A percentile compares a stretch with the other conserved stretches of the same genome.
phyloP scores from a whole-genome alignment of 2,329 filamentous ascomycete genomes.

The Talaromyces amestolkiae region DNA sequence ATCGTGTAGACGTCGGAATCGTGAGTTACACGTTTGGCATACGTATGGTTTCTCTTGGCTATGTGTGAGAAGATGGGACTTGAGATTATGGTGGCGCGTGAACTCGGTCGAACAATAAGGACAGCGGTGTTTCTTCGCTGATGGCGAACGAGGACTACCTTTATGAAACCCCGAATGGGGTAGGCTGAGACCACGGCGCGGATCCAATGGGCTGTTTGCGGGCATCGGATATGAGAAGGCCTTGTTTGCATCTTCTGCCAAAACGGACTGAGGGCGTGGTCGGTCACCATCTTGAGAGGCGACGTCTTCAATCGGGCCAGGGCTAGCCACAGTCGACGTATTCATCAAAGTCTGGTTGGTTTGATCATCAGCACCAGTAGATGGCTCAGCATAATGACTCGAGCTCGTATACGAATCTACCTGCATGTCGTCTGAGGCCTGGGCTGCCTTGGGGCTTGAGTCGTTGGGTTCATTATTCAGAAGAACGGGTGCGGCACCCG shows the following conservation, averaged over 20 bases:
- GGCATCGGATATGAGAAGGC: conserved; percentile 65
- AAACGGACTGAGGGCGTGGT: conserved; percentile 35
- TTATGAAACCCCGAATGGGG: conserved; percentile 56
- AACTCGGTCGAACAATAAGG: conserved; percentile 96
- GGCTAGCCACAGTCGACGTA: conserved; percentile 49
- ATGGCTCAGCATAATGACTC: conserved; percentile 47
- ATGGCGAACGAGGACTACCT: conserved; percentile 65
- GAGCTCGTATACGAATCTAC: conserved; percentile 53
- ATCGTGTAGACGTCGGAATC: conserved; percentile 90
- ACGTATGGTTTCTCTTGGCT: conserved; percentile 98
- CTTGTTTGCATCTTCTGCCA: conserved; percentile 45
- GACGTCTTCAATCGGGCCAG: conserved; percentile 47
- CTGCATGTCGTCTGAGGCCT: conserved; percentile 47
- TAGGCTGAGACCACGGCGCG: conserved; percentile 59
- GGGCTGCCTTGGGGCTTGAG: conserved; percentile 48
- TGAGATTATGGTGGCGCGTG: conserved; percentile 94
- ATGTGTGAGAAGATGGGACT: conserved; percentile 94
- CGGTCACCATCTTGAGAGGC: conserved; percentile 44
- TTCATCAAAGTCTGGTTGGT: conserved; percentile 50
- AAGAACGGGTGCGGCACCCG: conserved; percentile 26
- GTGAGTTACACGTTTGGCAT: conserved; percentile 87
- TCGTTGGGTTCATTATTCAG: conserved; percentile 52
- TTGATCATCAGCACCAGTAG: conserved; percentile 51
- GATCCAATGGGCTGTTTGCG: conserved; percentile 49
- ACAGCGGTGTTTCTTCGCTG: conserved; percentile 89